A percentile compares a stretch with the other conserved stretches of the same genome.
These are phyloP conservation scores for Fusarium kyushuense DNA, from an alignment of 2,329 filamentous ascomycete species.

Conservation along the genomic window DNA sequence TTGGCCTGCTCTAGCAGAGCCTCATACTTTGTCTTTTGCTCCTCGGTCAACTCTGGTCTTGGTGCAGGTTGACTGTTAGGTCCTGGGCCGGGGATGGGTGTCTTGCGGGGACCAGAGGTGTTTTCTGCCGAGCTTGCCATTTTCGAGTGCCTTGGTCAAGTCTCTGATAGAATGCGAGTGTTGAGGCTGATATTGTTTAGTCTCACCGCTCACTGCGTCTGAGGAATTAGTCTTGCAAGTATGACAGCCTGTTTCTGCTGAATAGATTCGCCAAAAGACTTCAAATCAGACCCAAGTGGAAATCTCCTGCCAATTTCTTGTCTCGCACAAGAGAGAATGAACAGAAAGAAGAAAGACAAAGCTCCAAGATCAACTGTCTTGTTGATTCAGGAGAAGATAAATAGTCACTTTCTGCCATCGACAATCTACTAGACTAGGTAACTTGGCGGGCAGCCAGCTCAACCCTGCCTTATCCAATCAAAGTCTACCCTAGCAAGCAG, in stretches of 20 bases:
- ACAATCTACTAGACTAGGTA: no score
- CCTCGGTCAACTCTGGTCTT: constrained; percentile 72
- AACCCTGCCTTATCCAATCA: constrained; percentile 28
- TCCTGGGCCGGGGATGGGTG: constrained; percentile 69
- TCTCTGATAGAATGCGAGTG: constrained; percentile 10
- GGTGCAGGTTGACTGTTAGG: constrained; percentile 68
- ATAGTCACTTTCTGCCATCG: constrained; percentile 16
- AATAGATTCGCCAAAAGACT: not conserved
- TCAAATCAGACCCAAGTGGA: not conserved
- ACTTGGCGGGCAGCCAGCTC: constrained; percentile 38
- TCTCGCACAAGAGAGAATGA: not conserved
- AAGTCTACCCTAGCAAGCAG: not conserved
- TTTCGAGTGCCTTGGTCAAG: constrained; percentile 7
- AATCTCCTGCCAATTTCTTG: not conserved
- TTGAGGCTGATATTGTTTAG: constrained; percentile 11
- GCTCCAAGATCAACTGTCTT: constrained; percentile 6
- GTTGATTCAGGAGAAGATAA: constrained; percentile 33
- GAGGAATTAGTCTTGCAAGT: constrained; percentile 28
- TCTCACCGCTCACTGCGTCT: constrained; percentile 38
- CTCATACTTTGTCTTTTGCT: constrained; percentile 86
- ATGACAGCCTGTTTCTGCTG: constrained; percentile 7
- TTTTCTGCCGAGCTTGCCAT: constrained; percentile 41
- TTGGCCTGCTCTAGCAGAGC: constrained; percentile 77
- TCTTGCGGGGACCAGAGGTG: constrained; percentile 55
- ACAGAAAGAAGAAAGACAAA: not conserved